A percentile compares a stretch with the other conserved stretches of the same genome.
Evolutionary conservation across 176 grass and related monocot genomes (phyloP).

Genomic region (Canna indica): DNA sequence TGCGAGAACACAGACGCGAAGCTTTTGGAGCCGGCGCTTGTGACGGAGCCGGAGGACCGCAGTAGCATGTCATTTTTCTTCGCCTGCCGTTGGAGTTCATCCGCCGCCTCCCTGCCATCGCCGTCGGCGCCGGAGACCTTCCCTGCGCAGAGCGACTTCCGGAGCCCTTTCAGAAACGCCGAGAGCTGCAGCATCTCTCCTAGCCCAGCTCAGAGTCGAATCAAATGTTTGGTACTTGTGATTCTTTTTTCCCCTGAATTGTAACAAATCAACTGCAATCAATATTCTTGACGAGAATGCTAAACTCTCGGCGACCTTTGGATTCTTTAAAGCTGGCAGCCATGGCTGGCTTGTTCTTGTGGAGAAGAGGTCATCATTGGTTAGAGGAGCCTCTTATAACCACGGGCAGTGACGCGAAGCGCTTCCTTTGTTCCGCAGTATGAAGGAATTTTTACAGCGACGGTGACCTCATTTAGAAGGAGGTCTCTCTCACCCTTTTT

Average conservation of each 20-base stretch:
- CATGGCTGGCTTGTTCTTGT: slow-evolving; percentile 14
- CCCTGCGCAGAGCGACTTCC: slow-evolving; percentile 49
- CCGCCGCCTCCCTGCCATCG: slow-evolving; percentile 4
- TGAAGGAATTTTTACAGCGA: neutral
- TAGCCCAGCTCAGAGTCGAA: neutral
- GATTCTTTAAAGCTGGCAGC: neutral
- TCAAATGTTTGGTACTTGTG: too few relatives aligned
- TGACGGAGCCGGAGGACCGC: slow-evolving; percentile 50
- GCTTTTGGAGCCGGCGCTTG: slow-evolving; percentile 41
- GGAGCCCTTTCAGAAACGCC: slow-evolving; percentile 60
- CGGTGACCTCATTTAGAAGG: neutral
- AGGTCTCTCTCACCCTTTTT: too few relatives aligned
- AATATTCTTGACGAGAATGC: neutral
- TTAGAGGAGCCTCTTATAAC: neutral
- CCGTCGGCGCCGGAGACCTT: slow-evolving; percentile 15
- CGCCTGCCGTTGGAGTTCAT: slow-evolving; percentile 18
- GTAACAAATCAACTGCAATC: neutral
- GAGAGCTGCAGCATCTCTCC: slow-evolving; percentile 69
- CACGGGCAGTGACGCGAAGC: neutral
- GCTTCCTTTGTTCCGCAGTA: neutral
- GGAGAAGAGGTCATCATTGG: neutral
- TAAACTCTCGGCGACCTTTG: neutral
- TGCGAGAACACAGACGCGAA: slow-evolving; percentile 67
- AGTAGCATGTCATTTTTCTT: slow-evolving; percentile 37
- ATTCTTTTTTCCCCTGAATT: neutral